Evolutionary conservation across 345 rosid species (phyloP).

Genomic region (Angophora floribunda): DNA sequence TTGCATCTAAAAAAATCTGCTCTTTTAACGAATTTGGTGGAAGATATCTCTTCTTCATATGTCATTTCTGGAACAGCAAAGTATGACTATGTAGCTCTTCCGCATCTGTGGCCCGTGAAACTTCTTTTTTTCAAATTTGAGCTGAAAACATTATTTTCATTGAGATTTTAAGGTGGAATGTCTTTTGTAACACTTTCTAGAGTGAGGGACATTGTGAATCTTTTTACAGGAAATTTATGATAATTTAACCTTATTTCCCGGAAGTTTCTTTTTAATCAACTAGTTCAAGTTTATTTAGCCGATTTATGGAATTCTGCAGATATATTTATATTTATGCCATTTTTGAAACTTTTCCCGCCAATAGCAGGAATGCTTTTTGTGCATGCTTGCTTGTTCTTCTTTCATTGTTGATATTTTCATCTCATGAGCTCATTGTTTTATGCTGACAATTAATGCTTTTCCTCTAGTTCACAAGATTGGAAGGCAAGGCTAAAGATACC

Average conservation of each 20-base stretch:
- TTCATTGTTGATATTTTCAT: neutral
- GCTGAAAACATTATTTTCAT: neutral
- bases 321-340: neutral
- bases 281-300: neutral
- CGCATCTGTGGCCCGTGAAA: neutral
- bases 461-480: constrained; percentile 75
- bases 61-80: neutral
- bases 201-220: neutral
- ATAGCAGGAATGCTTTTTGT: neutral
- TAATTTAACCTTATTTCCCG: neutral
- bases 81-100: neutral
- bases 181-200: neutral
- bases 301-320: neutral
- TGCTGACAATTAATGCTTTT: neutral
- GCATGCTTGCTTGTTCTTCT: neutral
- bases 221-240: neutral
- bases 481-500: constrained; percentile 72
- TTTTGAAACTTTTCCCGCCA: neutral
- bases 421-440: neutral
- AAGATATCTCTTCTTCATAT: neutral
- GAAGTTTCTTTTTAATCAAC: neutral
- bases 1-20: neutral
- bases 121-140: no score
- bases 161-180: neutral
- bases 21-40: neutral